Percentiles rank a stretch among this genome's conserved stretches.
phyloP scores from a whole-genome alignment of 116 monocot species.

The Iris pallida region DNA sequence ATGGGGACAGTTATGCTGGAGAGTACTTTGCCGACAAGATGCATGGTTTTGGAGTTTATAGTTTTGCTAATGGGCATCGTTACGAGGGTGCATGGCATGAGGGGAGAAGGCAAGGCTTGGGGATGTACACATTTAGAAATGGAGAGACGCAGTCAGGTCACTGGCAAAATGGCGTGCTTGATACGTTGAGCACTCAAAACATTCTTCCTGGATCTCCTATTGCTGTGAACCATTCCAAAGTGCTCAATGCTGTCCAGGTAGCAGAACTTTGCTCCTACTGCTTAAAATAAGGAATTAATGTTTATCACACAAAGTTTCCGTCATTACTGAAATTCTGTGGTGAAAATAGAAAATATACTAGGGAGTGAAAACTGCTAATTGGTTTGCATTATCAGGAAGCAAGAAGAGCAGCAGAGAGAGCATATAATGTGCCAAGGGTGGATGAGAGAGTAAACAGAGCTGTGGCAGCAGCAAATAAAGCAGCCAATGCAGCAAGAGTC shows the following conservation, averaged over 20 bases:
- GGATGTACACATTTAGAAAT: conserved; percentile 87
- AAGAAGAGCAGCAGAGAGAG: conserved; percentile 67
- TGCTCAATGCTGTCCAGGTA: conserved; percentile 92
- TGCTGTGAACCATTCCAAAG: conserved; percentile 85
- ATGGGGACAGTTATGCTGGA: conserved; percentile 89
- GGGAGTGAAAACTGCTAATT: background rate
- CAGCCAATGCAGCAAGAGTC: conserved; percentile 85
- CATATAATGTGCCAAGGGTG: conserved; percentile 64
- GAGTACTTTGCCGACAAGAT: conserved; percentile 97
- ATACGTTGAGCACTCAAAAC: conserved; percentile 60
- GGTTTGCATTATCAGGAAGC: conserved; percentile 54
- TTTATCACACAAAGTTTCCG: background rate
- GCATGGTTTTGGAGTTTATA: conserved; percentile 94
- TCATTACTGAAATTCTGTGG: background rate
- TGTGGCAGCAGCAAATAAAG: conserved; percentile 74
- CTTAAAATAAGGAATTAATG: background rate
- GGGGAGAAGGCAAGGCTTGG: conserved; percentile 79
- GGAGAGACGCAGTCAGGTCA: conserved; percentile 82
- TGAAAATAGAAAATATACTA: background rate
- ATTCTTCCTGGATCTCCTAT: conserved; percentile 49
- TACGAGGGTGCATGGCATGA: conserved; percentile 98
- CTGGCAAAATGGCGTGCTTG: conserved; percentile 79
- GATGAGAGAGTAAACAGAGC: conserved; percentile 85
- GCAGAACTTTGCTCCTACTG: background rate
- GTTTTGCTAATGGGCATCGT: conserved; percentile 79